phyloP scores from a whole-genome alignment of 106 monocot species.

The Acorus gramineus region DNA sequence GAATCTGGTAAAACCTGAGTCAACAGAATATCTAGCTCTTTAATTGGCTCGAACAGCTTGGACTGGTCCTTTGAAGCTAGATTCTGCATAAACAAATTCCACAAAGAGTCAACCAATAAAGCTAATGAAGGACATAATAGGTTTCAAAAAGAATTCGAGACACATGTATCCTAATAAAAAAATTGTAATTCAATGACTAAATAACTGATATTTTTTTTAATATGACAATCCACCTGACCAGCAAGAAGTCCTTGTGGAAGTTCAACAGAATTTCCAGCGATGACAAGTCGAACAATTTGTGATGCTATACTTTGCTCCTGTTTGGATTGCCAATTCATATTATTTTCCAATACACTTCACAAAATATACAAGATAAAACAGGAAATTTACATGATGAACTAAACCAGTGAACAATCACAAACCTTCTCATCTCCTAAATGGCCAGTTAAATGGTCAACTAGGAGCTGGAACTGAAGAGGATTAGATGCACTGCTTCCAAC shows the following conservation, averaged over 20 bases:
- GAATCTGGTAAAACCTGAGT: conserved; percentile 52
- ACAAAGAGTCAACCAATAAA: neutral
- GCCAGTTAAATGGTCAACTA: conserved; percentile 90
- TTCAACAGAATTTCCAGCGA: conserved; percentile 87
- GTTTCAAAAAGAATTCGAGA: neutral
- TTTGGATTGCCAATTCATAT: neutral
- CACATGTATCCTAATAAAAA: neutral
- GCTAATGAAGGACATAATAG: neutral
- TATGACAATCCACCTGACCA: conserved; percentile 52
- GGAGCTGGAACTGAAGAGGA: conserved; percentile 95
- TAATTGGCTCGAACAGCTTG: conserved; percentile 76
- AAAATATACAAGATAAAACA: neutral
- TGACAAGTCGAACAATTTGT: conserved; percentile 73
- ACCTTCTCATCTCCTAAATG: conserved; percentile 94
- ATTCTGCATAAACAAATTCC: conserved; percentile 25
- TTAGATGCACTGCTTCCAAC: conserved; percentile 61
- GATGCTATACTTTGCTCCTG: conserved; percentile 85
- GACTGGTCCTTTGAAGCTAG: conserved; percentile 69
- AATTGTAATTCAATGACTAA: neutral
- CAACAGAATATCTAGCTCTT: conserved; percentile 88
- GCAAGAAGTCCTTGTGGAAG: conserved; percentile 52
- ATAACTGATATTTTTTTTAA: neutral
- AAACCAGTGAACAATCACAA: conserved; percentile 5
- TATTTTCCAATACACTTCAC: no score
- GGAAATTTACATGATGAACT: neutral